phyloP scores from a whole-genome alignment of 129 eudicot genomes.

The Calendula officinalis region DNA sequence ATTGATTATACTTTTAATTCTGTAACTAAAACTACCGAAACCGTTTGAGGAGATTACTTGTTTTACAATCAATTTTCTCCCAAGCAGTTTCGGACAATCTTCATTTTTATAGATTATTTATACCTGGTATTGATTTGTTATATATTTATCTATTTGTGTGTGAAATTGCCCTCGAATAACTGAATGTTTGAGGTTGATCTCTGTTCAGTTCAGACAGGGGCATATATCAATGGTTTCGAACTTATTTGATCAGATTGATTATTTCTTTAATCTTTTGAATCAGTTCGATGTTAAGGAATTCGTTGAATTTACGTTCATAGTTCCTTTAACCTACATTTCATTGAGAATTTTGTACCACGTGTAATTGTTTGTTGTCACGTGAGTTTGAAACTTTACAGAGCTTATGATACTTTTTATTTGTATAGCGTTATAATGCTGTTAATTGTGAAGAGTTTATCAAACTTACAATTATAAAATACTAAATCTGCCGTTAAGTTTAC shows the following conservation, averaged over 20 bases:
- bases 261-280: conserved; percentile 4
- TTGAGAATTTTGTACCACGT: too few relatives aligned
- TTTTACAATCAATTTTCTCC: conserved; percentile 6
- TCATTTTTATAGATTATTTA: background rate
- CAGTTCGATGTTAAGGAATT: conserved; percentile 9
- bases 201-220: conserved; percentile 36
- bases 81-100: conserved; percentile 18
- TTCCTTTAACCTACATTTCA: conserved; percentile 24
- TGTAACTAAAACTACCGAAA: conserved; percentile 10
- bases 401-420: too few relatives aligned
- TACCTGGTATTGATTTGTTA: background rate
- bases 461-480: too few relatives aligned
- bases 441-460: too few relatives aligned
- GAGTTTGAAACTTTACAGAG: too few relatives aligned
- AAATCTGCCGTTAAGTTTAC: too few relatives aligned
- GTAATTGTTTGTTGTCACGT: too few relatives aligned
- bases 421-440: too few relatives aligned
- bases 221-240: conserved; percentile 15
- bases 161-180: conserved; percentile 26
- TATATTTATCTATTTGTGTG: background rate
- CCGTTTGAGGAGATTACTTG: conserved; percentile 16
- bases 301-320: background rate
- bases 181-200: conserved; percentile 11
- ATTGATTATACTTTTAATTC: conserved; percentile 1
- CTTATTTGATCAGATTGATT: conserved; percentile 1